A percentile compares a stretch with the other conserved stretches of the same genome.
Evolutionary conservation across 1,284 basidiomycete genomes (phyloP).

Genomic region (Apiotrichum gracile): DNA sequence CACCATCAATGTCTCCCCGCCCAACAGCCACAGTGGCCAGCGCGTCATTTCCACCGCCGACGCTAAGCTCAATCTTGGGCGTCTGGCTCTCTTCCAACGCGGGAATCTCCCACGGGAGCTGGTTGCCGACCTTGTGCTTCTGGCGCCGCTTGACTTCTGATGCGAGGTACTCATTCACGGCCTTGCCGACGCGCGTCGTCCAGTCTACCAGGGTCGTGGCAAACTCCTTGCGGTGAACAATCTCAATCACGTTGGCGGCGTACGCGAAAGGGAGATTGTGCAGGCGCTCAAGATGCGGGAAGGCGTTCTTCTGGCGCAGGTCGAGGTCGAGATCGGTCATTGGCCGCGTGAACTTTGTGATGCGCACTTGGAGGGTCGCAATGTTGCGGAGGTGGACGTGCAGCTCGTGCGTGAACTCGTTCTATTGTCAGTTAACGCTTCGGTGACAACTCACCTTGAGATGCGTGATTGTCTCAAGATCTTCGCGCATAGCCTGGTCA

Average conservation of each 20-base stretch:
- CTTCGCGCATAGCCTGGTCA: constrained; percentile 41
- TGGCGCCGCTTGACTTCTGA: constrained; percentile 70
- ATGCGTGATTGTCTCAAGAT: constrained; percentile 34
- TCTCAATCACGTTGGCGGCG: constrained; percentile 83
- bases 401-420: constrained; percentile 66
- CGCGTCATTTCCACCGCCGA: constrained; percentile 50
- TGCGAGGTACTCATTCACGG: constrained; percentile 67
- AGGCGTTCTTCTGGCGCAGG: constrained; percentile 61
- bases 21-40: constrained; percentile 52
- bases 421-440: constrained; percentile 50
- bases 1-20: constrained; percentile 66
- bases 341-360: constrained; percentile 61
- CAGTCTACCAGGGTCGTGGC: constrained; percentile 66
- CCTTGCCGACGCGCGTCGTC: constrained; percentile 67
- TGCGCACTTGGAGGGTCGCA: constrained; percentile 65
- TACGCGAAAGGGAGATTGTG: constrained; percentile 91
- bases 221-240: constrained; percentile 84
- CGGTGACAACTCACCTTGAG: constrained; percentile 33
- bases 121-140: constrained; percentile 68
- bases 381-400: constrained; percentile 63
- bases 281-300: constrained; percentile 79
- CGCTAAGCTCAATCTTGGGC: constrained; percentile 69
- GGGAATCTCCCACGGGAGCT: constrained; percentile 67
- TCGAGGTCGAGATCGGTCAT: constrained; percentile 65
- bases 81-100: constrained; percentile 23